Evolutionary conservation across 2,329 filamentous ascomycete species (phyloP).

Genomic region (Alternaria angustiovoidea): DNA sequence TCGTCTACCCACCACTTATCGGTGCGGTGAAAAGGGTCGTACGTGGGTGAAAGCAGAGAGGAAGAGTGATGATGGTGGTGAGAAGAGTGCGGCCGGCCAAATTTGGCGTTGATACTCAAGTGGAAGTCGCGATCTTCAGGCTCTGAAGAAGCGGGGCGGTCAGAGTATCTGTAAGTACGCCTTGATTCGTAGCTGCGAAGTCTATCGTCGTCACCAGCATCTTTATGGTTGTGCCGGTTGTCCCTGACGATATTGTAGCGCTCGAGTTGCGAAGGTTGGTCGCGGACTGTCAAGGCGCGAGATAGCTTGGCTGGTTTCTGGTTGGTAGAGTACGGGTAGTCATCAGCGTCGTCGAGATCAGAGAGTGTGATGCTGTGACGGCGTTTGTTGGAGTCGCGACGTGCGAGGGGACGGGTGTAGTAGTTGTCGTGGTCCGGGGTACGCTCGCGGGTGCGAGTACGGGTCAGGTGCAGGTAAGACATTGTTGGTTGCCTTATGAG

Average conservation of each 20-base stretch:
- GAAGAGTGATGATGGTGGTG: neutral
- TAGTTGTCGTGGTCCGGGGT: constrained; percentile 24
- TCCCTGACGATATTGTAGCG: constrained; percentile 46
- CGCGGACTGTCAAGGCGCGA: constrained; percentile 37
- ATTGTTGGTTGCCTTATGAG: constrained; percentile 26
- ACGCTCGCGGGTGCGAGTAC: constrained; percentile 33
- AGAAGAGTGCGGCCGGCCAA: constrained; percentile 29
- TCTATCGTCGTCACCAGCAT: constrained; percentile 15
- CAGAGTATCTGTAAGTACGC: constrained; percentile 16
- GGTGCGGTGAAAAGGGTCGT: constrained; percentile 29
- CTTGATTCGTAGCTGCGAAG: constrained; percentile 10
- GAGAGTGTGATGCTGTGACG: constrained; percentile 33
- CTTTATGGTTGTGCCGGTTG: constrained; percentile 13
- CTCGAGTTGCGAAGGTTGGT: constrained; percentile 39
- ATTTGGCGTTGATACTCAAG: constrained; percentile 32
- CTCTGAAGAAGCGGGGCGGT: constrained; percentile 21
- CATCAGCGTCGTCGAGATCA: constrained; percentile 35
- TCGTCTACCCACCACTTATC: constrained; percentile 42
- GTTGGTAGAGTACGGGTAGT: constrained; percentile 36
- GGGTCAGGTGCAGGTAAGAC: constrained; percentile 34
- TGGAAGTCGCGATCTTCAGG: constrained; percentile 33
- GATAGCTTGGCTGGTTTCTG: constrained; percentile 27
- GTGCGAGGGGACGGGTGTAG: constrained; percentile 30
- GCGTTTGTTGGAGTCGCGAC: constrained; percentile 36
- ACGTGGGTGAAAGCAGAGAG: constrained; percentile 24